Evolutionary conservation across 306 rosid species (phyloP).

Genomic region (Luffa aegyptiaca): DNA sequence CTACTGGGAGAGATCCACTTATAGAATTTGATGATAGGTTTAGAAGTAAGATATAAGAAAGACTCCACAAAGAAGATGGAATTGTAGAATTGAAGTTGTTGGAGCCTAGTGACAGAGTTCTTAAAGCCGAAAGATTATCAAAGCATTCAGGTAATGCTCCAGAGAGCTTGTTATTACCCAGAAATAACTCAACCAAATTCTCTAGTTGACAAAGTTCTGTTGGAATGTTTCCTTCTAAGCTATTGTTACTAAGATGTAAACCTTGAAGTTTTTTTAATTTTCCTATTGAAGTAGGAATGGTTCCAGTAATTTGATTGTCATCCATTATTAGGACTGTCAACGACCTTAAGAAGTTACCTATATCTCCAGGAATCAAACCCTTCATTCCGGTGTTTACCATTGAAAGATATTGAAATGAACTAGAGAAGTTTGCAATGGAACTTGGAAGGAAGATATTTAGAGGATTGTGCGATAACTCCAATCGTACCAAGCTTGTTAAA

Average conservation of each 20-base stretch:
- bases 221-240: conserved; percentile 15
- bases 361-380: conserved; percentile 21
- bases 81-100: background rate
- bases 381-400: conserved; percentile 8
- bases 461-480: conserved; percentile 21
- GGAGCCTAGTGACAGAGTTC: background rate
- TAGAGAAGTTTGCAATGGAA: conserved; percentile 19
- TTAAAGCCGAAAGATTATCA: background rate
- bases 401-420: conserved; percentile 7
- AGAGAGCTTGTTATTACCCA: background rate
- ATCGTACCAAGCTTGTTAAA: conserved; percentile 4
- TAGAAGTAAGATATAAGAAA: background rate
- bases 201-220: background rate
- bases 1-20: conserved; percentile 12
- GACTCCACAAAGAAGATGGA: conserved; percentile 5
- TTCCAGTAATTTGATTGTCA: conserved; percentile 18
- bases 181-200: background rate
- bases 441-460: conserved; percentile 11
- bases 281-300: conserved; percentile 15
- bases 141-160: conserved; percentile 2
- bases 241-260: conserved; percentile 10
- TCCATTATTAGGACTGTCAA: background rate
- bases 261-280: conserved; percentile 19
- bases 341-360: conserved; percentile 28
- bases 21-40: conserved; percentile 12